Base-by-base conservation (phyloP, 202 grass and related monocot species). In the Schoenoplectus triqueter region DNA sequence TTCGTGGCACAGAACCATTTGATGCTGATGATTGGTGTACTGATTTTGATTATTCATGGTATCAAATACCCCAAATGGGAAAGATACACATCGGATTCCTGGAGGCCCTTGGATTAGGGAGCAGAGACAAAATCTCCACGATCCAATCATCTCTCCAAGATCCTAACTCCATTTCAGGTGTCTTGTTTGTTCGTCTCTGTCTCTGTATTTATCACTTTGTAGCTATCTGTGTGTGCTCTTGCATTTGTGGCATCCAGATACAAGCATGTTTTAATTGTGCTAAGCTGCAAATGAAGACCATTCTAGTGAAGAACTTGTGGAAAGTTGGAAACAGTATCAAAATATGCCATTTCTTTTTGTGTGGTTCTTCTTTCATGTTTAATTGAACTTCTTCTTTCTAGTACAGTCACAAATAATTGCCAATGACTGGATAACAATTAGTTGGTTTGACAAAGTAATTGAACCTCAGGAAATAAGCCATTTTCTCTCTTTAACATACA, bases 91-190 rank as follows among this genome's bases (percentile, higher is more conserved):
- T 92, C 21, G 92, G 90, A 20, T 92, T 94, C 84, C 84, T 93
- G 10, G 89, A 92, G 70, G 92, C 92, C 83, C 89, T 98, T 46
- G 95, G 95, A 71, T 84, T 94, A 59, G 92, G 94, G 79, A 84
- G 84, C 39, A 92, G 80, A 83, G 41, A 66, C 54, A 10, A 83
- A 56, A 83, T 83, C 19, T 68, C 80, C 62, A 68, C 64, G 1
- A 40, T 83, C 6, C 62, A 83, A 69, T 83, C 31, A 21, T 39
- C 20, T 68, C 64, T 83, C 64, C 80, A 68, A 67, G 63, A 83
- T 54, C 80, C 20, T 2, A 39, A 50, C 18, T 68, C 50, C 44
- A 86, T 82, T 70, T 90, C 75, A 86, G 89, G 21, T 91, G 83
- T 82, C 87, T 87, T 17, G 84, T 90, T 21, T 85, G 85, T 62